Base-by-base conservation (phyloP, 306 rosid species). In the Aeschynomene evenia region DNA sequence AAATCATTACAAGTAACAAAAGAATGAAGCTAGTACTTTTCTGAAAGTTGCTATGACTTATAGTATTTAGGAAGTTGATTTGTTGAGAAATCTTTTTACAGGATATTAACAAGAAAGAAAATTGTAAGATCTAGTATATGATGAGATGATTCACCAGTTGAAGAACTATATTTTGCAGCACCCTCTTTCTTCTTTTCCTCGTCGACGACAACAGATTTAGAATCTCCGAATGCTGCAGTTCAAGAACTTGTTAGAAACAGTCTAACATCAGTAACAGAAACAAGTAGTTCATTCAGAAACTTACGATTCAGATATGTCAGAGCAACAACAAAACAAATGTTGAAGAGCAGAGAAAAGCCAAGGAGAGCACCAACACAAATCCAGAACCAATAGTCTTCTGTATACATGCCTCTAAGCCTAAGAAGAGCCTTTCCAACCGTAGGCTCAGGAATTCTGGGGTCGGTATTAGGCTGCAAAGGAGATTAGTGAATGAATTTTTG, bases 351-450 rank as follows among this genome's bases (percentile, higher is more conserved):
- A 43, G 89, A 85, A 83, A 82, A 93, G 7, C 84, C 98, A 52
- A 79, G 34, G 46, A 90, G 83, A 63, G 96, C 97, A 50, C 81
- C 98, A 24, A 93, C 18, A 75, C 80, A 81, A 60, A 93, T 77
- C 98, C 97, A 88, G 59, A 79, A 93, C 96, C 92, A 85, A 58
- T 85, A 71, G 18, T 87, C 86, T 19, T 85, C 88, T 7, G 79
- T 64, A 39, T 66, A 86, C 77, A 88, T 79, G 61, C 85, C 91
- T 81, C 93, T 89, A 63, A 79, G 70, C 81, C 13, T 81, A 18
- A 89, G 91, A 68, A 90, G 88, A 74, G 82, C 80, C 81, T 74
- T 85, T 57, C 96, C 96, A 48, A 87, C 86, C 12, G 94, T 83
- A 3, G 84, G 80, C 75, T 77, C 93, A 33, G 64, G 80, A 57